Base-by-base conservation (phyloP, 139 green algal species). In the Spirogloea muscicola region DNA sequence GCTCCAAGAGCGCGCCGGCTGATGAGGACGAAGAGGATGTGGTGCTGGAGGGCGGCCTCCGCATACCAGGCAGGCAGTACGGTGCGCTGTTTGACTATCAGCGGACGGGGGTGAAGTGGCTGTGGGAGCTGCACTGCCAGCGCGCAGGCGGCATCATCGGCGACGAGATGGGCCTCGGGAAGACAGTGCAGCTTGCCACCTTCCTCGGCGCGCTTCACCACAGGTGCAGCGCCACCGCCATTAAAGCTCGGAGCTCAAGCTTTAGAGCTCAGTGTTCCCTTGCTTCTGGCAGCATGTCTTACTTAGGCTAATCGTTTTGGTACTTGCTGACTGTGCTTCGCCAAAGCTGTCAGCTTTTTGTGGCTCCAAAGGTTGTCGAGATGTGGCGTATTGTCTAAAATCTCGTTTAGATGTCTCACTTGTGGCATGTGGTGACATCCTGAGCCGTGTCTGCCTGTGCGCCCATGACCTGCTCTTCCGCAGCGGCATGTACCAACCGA, bases 81-180 rank as follows among this genome's bases (percentile, higher is more conserved):
- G 52, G 60, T 31, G 74, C 84, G 38, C 79, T 97, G 62, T 96
- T 98, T 80, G 87, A 91, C 59, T 98, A 97, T 80, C 94, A 98
- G 83, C 85, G 83, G 29, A 95, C 90, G 4, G 91, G 84, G 58
- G 87, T 98, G 1, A 96, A 96, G 81, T 98, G 94, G 94, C 74
- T 98, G 71, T 98, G 94, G 94, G 94, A 98, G 88, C 85, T 98
- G 65, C 91, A 97, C 83, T 93, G 84, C 10, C 92, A 97, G 86
- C 57, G 88, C 0, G 90, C 71, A n/a, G 72, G 72, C 13, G 94
- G 94, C 60, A 97, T 98, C 73, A 85, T 98, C 10, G 94, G 91
- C 1, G 94, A 97, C 73, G 93, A 94, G 59, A 92, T 95, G 89
- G 91, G 91, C 0, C 84, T 97, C 36, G 92, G 92, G n/a, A 97